These are phyloP conservation scores for Kwoniella newhampshirensis DNA, from an alignment of 768 basidiomycete species.

Conservation along the genomic window DNA sequence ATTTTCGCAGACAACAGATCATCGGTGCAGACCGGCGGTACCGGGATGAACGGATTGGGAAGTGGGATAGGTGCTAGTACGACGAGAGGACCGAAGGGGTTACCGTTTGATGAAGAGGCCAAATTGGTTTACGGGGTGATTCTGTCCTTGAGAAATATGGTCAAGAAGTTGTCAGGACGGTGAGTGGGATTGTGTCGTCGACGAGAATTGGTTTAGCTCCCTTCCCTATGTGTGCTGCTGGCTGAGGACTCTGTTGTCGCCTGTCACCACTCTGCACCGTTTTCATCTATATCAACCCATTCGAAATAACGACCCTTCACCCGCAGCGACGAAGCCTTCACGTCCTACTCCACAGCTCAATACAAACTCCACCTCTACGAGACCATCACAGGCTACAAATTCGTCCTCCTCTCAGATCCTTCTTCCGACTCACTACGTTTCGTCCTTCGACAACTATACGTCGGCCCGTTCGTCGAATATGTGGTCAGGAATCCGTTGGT, in stretches of 20 bases:
- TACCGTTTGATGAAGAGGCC: constrained; percentile 94
- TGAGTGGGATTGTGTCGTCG: constrained; percentile 49
- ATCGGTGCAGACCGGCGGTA: constrained; percentile 32
- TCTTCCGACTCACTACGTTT: constrained; percentile 76
- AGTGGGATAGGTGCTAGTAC: constrained; percentile 8
- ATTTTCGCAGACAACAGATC: constrained; percentile 48
- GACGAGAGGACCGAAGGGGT: constrained; percentile 54
- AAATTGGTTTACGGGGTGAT: constrained; percentile 97
- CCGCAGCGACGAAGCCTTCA: constrained; percentile 82
- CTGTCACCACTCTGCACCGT: too few species aligned
- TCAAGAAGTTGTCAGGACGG: constrained; percentile 89
- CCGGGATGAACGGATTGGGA: constrained; percentile 9
- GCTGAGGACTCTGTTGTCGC: too few species aligned
- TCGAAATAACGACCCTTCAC: neutral
- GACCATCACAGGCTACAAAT: constrained; percentile 88
- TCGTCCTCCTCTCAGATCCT: constrained; percentile 89
- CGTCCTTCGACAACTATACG: constrained; percentile 81
- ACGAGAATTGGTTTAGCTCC: neutral
- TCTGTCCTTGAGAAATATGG: constrained; percentile 85
- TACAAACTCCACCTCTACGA: constrained; percentile 95
- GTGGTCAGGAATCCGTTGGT: constrained; percentile 90
- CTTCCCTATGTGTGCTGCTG: too few species aligned
- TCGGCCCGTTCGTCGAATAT: constrained; percentile 89
- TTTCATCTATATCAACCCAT: too few species aligned
- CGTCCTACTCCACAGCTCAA: constrained; percentile 81